Percentiles rank a stretch among this genome's conserved stretches.
phyloP scores from a whole-genome alignment of 495 filamentous ascomycete species.

The Letharia columbiana region DNA sequence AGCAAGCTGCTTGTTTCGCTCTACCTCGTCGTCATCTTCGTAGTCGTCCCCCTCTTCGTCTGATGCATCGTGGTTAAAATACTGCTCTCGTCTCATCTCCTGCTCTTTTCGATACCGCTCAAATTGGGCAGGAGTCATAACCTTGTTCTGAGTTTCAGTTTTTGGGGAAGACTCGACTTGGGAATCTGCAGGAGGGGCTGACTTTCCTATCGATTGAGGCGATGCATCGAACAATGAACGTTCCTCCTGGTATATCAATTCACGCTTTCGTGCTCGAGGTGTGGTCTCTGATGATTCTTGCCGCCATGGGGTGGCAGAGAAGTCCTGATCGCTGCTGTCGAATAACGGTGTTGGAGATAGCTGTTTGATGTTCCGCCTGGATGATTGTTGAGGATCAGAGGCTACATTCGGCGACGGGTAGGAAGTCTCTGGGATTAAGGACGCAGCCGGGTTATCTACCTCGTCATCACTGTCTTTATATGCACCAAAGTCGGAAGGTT shows the following conservation, averaged over 20 bases:
- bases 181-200: conserved; percentile 8
- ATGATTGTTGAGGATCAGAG: conserved; percentile 2
- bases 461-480: conserved; percentile 23
- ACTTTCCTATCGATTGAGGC: conserved; percentile 10
- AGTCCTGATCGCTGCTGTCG: conserved; percentile 17
- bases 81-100: conserved; percentile 51
- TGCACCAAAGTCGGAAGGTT: conserved; percentile 1
- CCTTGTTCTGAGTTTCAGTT: conserved; percentile 44
- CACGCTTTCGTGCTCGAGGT: conserved; percentile 22
- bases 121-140: conserved; percentile 86
- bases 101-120: conserved; percentile 75
- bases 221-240: conserved; percentile 25
- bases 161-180: conserved; percentile 7
- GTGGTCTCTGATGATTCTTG: conserved; percentile 23
- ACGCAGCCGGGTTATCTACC: conserved; percentile 17
- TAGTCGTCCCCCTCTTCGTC: conserved; percentile 47
- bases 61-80: conserved; percentile 42
- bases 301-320: conserved; percentile 15
- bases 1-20: conserved; percentile 61
- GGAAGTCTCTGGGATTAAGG: conserved; percentile 9
- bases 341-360: conserved; percentile 13
- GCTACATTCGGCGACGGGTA: conserved; percentile 12
- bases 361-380: neutral
- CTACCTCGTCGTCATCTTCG: conserved; percentile 79
- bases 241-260: conserved; percentile 20